Evolutionary conservation across 2,329 filamentous ascomycete genomes (phyloP).

Genomic region (Apiospora saccharicola): DNA sequence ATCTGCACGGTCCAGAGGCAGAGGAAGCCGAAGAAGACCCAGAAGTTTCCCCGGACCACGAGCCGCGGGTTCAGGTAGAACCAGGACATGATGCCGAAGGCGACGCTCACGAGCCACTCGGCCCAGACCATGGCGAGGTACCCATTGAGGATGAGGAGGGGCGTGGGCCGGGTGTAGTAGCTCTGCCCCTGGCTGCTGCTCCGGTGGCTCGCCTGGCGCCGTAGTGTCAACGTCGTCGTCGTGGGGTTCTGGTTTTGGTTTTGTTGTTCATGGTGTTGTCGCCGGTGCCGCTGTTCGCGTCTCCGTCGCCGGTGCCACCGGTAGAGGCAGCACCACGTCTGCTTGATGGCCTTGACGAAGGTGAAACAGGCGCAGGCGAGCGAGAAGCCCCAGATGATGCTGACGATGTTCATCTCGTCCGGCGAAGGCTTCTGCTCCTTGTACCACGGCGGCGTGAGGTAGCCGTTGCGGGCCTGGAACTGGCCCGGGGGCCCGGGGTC

Average conservation of each 20-base stretch:
- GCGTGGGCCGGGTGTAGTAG: conserved; percentile 11
- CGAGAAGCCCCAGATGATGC: conserved; percentile 21
- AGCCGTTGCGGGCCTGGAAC: not conserved
- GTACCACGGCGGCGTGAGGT: conserved; percentile 17
- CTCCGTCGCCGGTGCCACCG: conserved; percentile 13
- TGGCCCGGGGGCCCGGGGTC: not conserved
- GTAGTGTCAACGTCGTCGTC: no score
- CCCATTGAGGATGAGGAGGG: not conserved
- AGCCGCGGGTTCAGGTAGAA: conserved; percentile 18
- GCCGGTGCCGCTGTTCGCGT: not conserved
- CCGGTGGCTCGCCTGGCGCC: not conserved
- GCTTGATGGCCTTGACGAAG: not conserved
- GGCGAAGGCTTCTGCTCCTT: not conserved
- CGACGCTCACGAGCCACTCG: conserved; percentile 16
- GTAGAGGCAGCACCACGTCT: conserved; percentile 27
- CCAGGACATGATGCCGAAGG: conserved; percentile 6
- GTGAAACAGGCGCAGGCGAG: conserved; percentile 14
- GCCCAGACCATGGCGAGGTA: conserved; percentile 22
- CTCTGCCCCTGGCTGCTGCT: not conserved
- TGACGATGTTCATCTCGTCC: conserved; percentile 4
- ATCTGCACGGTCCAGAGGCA: conserved; percentile 21
- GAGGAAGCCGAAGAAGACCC: conserved; percentile 24
- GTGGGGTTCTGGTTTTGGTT: no score
- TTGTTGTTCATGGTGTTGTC: not conserved
- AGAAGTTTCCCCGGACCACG: not conserved